Base-by-base conservation (phyloP, 2,329 filamentous ascomycete genomes). In the Alternaria angustiovoidea region DNA sequence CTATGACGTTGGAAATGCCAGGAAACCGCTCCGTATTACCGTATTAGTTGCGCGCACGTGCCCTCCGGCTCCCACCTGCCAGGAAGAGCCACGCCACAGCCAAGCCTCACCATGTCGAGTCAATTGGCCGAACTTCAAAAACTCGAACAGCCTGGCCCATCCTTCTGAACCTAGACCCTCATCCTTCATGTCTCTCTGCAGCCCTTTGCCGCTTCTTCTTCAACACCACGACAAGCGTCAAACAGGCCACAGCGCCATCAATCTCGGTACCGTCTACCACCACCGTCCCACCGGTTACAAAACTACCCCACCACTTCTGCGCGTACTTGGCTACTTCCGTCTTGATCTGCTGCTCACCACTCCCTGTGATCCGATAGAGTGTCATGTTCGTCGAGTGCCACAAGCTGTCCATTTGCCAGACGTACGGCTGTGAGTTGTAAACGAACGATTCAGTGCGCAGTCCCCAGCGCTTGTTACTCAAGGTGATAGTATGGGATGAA, bases 181-280 rank as follows among this genome's bases (percentile, higher is more conserved):
- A 43, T 14, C 22, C 41, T 20, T 43, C 41, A n/a, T 43, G 41
- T 43, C 41, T 43, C 22, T 43, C 41, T 12, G 41, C 41, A 43
- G 62, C 69, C 49, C 69, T 64, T 61, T 72, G 70, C 52, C 70
- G 60, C 63, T 69, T 74, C 70, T 70, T 73, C 63, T 70, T 74
- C 49, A 74, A 49, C 42, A 73, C 63, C 8, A 69, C 71, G 28
- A 63, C 48, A 7, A 69, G 52, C 26, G 66, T 72, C 61, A 70
- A 60, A 22, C 39, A 41, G 20, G 66, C 69, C 7, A 74, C 59
- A 32, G 67, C 39, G 5, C 64, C 66, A 61, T 69, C 63, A 20
- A 41, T 41, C 39, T 41, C 61, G 8, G 42, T 55, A 47, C 61
- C 65, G 62, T 73, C 66, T 8, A 75, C 60, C 1, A 72, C 67